Conservation (phyloP, 2,329 filamentous ascomycete species). For the Magnaporthiopsis rhizophila region DNA sequence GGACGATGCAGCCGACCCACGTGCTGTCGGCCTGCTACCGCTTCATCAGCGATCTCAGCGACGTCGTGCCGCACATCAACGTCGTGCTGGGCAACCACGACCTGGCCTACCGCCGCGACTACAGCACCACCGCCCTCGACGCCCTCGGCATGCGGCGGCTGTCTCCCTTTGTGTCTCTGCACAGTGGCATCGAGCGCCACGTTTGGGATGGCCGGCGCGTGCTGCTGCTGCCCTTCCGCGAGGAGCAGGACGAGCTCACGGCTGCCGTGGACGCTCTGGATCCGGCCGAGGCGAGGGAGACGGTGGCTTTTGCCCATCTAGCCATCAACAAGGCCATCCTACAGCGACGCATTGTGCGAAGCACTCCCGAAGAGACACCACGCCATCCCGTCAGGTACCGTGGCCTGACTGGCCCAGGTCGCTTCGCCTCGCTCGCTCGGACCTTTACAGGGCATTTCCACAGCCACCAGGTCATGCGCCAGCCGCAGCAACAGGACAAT, state of each 20-base stretch:
- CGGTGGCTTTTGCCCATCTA: slow-evolving; percentile 24
- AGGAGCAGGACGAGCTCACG: slow-evolving; percentile 22
- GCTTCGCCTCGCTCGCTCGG: slow-evolving; percentile 21
- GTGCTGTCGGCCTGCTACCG: slow-evolving; percentile 24
- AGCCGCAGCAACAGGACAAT: slow-evolving; percentile 9
- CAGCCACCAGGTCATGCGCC: slow-evolving; percentile 22
- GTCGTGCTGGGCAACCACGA: slow-evolving; percentile 28
- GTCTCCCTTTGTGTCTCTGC: slow-evolving; percentile 18
- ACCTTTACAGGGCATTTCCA: slow-evolving; percentile 27
- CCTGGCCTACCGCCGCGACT: slow-evolving; percentile 22
- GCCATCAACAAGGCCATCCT: slow-evolving; percentile 24
- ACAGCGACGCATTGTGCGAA: slow-evolving; percentile 18
- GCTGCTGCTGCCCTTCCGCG: slow-evolving; percentile 24
- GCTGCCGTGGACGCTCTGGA: slow-evolving; percentile 16
- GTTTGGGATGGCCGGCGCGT: slow-evolving; percentile 23
- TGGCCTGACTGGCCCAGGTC: slow-evolving; percentile 19
- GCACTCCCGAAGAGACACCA: background rate
- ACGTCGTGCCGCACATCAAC: slow-evolving; percentile 21
- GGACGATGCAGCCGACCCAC: slow-evolving; percentile 21
- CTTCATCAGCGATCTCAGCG: slow-evolving; percentile 20
- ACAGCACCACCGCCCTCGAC: slow-evolving; percentile 23
- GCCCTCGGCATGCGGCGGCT: slow-evolving; percentile 19
- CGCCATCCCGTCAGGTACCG: slow-evolving; percentile 16
- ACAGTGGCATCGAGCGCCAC: slow-evolving; percentile 15
- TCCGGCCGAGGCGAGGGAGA: slow-evolving; percentile 15